phyloP scores from a whole-genome alignment of 257 asterid genomes.

The Orobanche coerulescens region DNA sequence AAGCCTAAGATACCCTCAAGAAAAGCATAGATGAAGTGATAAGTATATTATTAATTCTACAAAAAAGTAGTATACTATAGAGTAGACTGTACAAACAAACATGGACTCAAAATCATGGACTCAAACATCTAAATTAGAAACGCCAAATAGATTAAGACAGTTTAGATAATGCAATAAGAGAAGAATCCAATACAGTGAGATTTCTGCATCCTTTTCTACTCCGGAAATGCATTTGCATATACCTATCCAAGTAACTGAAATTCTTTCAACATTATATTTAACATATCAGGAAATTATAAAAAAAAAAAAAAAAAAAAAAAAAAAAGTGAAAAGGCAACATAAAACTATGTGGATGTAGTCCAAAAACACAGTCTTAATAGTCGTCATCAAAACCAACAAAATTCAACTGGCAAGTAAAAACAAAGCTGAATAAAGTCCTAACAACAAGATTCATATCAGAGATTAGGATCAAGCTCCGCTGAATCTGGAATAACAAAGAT shows the following conservation, averaged over 20 bases:
- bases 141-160: background rate
- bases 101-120: background rate
- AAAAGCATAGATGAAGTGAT: background rate
- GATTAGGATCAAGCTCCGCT: background rate
- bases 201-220: slow-evolving; percentile 1
- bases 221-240: background rate
- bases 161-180: background rate
- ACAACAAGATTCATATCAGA: background rate
- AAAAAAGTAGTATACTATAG: background rate
- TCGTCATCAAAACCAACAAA: background rate
- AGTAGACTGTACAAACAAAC: background rate
- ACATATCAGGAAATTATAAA: background rate
- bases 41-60: background rate
- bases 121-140: background rate
- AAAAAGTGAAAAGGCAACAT: background rate
- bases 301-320: no score
- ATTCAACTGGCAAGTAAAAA: background rate
- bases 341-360: background rate
- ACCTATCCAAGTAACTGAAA: background rate
- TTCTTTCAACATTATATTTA: background rate
- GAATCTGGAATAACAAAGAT: background rate
- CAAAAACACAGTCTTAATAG: background rate
- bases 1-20: background rate
- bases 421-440: background rate
- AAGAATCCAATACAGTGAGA: background rate